These are phyloP conservation scores for Phytophthora podocarpi DNA, from an alignment of 352 stramenopile genomes.

Conservation along the genomic window DNA sequence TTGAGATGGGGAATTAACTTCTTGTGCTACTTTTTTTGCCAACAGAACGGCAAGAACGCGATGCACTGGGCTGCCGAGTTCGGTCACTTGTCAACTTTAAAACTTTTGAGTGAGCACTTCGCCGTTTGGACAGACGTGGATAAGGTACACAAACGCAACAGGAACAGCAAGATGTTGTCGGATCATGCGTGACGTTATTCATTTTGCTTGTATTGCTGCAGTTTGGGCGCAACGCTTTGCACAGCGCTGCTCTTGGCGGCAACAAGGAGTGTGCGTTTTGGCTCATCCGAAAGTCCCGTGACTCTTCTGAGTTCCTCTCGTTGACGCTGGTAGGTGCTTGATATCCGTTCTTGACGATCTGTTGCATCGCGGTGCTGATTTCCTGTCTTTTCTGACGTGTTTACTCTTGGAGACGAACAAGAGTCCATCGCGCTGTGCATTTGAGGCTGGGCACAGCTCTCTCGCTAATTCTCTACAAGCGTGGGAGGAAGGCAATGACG, in stretches of 20 bases:
- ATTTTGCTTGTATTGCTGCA: slow-evolving; percentile 22
- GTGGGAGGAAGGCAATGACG: slow-evolving; percentile 90
- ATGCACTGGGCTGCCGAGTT: slow-evolving; percentile 87
- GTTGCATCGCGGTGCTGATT: slow-evolving; percentile 8
- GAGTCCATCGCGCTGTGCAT: slow-evolving; percentile 85
- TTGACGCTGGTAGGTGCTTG: slow-evolving; percentile 63
- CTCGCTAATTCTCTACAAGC: slow-evolving; percentile 78
- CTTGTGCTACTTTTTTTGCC: not conserved
- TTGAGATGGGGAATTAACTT: too few relatives aligned
- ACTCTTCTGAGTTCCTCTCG: slow-evolving; percentile 73
- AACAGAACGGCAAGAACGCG: slow-evolving; percentile 87
- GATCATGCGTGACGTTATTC: not conserved
- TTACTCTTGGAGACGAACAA: slow-evolving; percentile 74
- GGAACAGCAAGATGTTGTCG: not conserved
- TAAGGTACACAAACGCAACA: slow-evolving; percentile 50
- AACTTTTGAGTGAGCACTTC: slow-evolving; percentile 81
- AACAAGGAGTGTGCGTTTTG: slow-evolving; percentile 87
- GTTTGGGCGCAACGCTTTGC: slow-evolving; percentile 87
- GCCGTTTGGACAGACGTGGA: slow-evolving; percentile 77
- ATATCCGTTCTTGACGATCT: slow-evolving; percentile 5
- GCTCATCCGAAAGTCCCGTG: slow-evolving; percentile 72
- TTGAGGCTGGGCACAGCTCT: slow-evolving; percentile 83
- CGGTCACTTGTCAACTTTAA: slow-evolving; percentile 79
- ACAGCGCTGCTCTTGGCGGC: slow-evolving; percentile 78
- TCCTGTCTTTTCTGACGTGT: slow-evolving; percentile 12